A percentile compares a stretch with the other conserved stretches of the same genome.
These are phyloP conservation scores for Saturnispora gosingensis DNA, from an alignment of 805 yeast genomes.

Conservation along the genomic window DNA sequence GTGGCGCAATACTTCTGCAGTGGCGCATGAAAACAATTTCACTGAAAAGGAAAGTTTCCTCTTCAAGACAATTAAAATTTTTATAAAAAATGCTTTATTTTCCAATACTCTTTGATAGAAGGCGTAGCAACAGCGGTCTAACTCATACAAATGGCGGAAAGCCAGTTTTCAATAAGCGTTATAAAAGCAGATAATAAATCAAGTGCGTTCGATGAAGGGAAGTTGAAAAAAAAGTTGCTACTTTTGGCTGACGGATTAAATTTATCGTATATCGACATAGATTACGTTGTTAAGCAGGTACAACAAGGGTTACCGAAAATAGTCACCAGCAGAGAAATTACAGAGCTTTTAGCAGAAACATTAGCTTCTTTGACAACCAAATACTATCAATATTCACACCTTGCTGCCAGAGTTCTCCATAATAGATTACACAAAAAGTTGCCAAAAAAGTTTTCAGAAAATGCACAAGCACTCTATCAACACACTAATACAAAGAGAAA, in stretches of 20 bases:
- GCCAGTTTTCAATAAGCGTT: not conserved
- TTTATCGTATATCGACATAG: slow-evolving; percentile 35
- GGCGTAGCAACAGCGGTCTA: not conserved
- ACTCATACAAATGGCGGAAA: not conserved
- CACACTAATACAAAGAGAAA: slow-evolving; percentile 29
- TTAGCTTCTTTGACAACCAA: slow-evolving; percentile 91
- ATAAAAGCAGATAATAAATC: not conserved
- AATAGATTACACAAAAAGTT: slow-evolving; percentile 80
- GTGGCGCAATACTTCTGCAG: slow-evolving; percentile 28
- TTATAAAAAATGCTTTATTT: not conserved
- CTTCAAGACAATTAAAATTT: slow-evolving; percentile 1
- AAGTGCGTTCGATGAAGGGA: slow-evolving; percentile 8
- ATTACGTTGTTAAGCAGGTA: slow-evolving; percentile 38
- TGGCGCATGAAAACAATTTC: not conserved
- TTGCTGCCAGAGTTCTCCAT: slow-evolving; percentile 87
- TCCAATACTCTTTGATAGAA: not conserved
- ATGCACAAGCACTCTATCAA: slow-evolving; percentile 51
- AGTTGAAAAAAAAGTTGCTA: slow-evolving; percentile 9
- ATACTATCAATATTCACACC: slow-evolving; percentile 86
- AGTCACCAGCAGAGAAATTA: slow-evolving; percentile 34
- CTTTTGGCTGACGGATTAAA: slow-evolving; percentile 29
- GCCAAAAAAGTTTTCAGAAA: slow-evolving; percentile 66
- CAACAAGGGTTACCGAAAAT: slow-evolving; percentile 40
- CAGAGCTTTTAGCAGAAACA: slow-evolving; percentile 69
- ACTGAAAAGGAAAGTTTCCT: not conserved